Evolutionary conservation across 768 basidiomycete genomes (phyloP), one percentile per base, ranked within the genome.

Genomic region (Pleurotus djamor): DNA sequence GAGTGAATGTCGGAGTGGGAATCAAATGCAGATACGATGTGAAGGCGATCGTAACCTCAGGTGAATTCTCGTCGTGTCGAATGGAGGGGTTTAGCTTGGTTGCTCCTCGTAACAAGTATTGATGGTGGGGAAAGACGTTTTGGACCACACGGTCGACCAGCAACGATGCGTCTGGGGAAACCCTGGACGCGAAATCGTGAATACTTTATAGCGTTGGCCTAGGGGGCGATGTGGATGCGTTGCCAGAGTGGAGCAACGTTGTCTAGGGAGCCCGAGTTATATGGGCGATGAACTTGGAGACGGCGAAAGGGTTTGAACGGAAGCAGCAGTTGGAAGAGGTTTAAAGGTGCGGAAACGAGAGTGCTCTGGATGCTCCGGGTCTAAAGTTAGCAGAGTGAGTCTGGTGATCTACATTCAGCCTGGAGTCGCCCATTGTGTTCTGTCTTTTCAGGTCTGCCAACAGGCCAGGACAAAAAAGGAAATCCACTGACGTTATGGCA

Each of bases 101-200:
- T 56, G 45, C 41, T 43, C 54, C 38, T 56, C 54, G 41, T 44
- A 56, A 56, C 54, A 56, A 32, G 37, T 56, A 45, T 41, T 45
- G 54, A 56, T 56, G 54, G 32, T 21, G 37, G 54, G 37, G 54
- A 34, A 44, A 45, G n/a, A 38, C 36, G 54, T 32, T 17, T 43
- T 43, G 17, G 37, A 56, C 37, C 54, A 44, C 54, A 56, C 36
- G 54, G 54, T 56, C 54, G 54, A 44, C 54, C 54, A 56, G 54
- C 54, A 56, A 56, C 54, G 54, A 56, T 56, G 54, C 54, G 54
- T 56, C 54, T 56, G 54, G 54, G 54, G 54, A 56, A 43, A 21
- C 9, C 37, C 17, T n/a, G 14, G 54, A 50, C 49, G 49, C 34
- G 16, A 13, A 41, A 56, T 41, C 16, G 41, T 44, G 38, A 56